Percentiles rank a stretch among this genome's conserved stretches.
These are phyloP conservation scores for Haemoproteus tartakovskyi DNA, from an alignment of 169 alveolate species.

Conservation along the genomic window DNA sequence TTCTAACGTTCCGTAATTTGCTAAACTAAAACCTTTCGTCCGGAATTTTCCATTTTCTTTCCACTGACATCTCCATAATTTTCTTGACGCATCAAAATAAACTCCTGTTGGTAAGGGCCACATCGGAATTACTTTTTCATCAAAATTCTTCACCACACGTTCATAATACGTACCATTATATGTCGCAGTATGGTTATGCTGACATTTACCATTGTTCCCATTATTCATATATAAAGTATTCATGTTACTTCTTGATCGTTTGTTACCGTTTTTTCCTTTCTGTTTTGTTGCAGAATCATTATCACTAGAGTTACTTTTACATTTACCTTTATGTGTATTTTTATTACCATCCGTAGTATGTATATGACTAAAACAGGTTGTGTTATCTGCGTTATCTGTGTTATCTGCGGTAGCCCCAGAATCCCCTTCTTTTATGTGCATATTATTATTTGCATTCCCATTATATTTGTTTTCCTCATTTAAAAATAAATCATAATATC, in stretches of 20 bases:
- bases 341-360: slow-evolving; percentile 38
- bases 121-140: slow-evolving; percentile 75
- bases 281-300: slow-evolving; percentile 20
- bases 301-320: slow-evolving; percentile 50
- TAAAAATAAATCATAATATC: slow-evolving; percentile 25
- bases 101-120: slow-evolving; percentile 87
- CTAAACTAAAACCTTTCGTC: slow-evolving; percentile 84
- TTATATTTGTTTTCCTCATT: background rate
- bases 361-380: no score
- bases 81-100: slow-evolving; percentile 84
- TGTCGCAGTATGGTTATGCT: background rate
- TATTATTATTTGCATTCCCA: slow-evolving; percentile 18
- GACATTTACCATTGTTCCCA: background rate
- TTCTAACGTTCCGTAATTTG: slow-evolving; percentile 80
- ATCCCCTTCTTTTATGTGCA: slow-evolving; percentile 36
- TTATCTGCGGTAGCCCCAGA: no score
- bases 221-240: slow-evolving; percentile 6
- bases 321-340: slow-evolving; percentile 10
- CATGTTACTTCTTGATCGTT: slow-evolving; percentile 54
- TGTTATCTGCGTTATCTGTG: no score
- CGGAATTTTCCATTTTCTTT: slow-evolving; percentile 86
- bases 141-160: slow-evolving; percentile 29
- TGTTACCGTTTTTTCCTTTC: slow-evolving; percentile 19
- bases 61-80: slow-evolving; percentile 89
- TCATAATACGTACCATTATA: background rate